Evolutionary conservation across 192 early-diverging fungal genomes (phyloP).

Genomic region (Backusella liffmaniae): DNA sequence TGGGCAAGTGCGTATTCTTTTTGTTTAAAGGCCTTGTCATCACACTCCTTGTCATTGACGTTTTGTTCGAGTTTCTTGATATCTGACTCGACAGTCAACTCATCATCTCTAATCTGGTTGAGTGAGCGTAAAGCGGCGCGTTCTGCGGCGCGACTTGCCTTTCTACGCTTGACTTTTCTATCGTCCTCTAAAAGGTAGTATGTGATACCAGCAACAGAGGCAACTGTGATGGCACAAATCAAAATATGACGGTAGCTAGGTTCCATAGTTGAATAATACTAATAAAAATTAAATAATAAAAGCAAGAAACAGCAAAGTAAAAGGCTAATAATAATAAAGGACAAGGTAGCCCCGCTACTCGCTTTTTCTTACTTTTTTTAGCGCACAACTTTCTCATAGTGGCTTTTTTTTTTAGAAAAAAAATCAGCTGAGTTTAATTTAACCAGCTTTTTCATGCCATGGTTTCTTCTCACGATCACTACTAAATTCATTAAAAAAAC

Average conservation of each 20-base stretch:
- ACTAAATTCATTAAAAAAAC: no score
- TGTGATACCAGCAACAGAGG: background rate
- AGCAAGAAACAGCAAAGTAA: background rate
- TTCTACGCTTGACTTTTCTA: conserved; percentile 12
- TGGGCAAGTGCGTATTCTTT: conserved; percentile 1
- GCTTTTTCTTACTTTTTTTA: background rate
- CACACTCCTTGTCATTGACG: background rate
- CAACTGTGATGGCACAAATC: background rate
- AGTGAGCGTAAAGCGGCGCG: background rate
- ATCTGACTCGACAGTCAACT: background rate
- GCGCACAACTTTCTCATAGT: background rate
- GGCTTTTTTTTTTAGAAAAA: background rate
- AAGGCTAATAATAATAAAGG: background rate
- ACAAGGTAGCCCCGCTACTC: background rate
- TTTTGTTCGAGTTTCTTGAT: background rate
- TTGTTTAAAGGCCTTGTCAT: background rate
- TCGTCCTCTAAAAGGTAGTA: conserved; percentile 12
- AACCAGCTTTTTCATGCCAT: background rate
- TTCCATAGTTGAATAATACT: background rate
- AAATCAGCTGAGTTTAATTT: background rate
- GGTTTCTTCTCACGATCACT: background rate
- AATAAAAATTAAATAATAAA: background rate
- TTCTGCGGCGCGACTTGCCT: background rate
- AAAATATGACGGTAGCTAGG: background rate
- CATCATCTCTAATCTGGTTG: background rate